phyloP scores from a whole-genome alignment of 1,284 basidiomycete species.

The Earliella scabrosa region DNA sequence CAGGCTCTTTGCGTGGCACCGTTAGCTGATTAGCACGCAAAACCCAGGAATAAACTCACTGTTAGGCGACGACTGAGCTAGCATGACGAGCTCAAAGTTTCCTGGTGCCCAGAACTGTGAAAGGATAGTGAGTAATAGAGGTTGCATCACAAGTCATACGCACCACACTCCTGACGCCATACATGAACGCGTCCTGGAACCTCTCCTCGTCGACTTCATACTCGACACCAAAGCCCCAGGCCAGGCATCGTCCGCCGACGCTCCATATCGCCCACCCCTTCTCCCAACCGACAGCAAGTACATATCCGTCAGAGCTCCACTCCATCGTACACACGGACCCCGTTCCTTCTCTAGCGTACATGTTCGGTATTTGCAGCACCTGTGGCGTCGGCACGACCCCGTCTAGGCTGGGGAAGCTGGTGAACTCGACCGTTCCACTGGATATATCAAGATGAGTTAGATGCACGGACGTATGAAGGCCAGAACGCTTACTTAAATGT shows the following conservation, averaged over 20 bases:
- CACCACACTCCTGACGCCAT: constrained; percentile 72
- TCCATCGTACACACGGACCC: constrained; percentile 81
- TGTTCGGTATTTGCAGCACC: constrained; percentile 57
- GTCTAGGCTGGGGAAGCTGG: constrained; percentile 66
- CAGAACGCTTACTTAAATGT: constrained; percentile 59
- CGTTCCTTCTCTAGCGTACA: constrained; percentile 56
- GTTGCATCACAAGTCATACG: constrained; percentile 31
- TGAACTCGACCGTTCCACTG: constrained; percentile 67
- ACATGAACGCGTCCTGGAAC: constrained; percentile 87
- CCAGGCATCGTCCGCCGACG: constrained; percentile 86
- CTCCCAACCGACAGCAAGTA: constrained; percentile 94
- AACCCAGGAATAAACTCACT: constrained; percentile 45
- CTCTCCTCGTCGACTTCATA: constrained; percentile 62
- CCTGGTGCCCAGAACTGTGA: constrained; percentile 89
- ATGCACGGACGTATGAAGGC: not conserved
- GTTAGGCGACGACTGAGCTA: constrained; percentile 54
- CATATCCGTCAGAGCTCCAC: constrained; percentile 96
- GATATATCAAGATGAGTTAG: not conserved
- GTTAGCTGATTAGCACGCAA: not conserved
- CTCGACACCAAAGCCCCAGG: constrained; percentile 74
- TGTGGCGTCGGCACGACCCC: constrained; percentile 57
- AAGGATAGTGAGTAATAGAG: too few species aligned
- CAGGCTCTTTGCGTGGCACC: constrained; percentile 43
- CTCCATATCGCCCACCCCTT: constrained; percentile 92
- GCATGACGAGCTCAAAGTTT: constrained; percentile 84